Evolutionary conservation across 805 yeast species (phyloP).

Genomic region (Hanseniaspora osmophila): DNA sequence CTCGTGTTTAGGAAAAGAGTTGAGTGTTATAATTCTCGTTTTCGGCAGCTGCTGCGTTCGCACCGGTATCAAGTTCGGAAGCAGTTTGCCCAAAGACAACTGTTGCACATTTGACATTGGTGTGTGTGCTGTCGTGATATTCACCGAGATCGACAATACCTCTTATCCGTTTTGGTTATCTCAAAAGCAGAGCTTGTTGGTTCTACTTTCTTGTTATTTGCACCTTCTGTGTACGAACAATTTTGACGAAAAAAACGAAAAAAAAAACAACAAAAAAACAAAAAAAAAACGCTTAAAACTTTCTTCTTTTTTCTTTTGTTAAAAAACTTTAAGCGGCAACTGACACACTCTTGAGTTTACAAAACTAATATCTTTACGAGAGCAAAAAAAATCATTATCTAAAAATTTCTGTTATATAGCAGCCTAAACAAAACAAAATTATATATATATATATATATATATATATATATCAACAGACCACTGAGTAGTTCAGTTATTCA

Average conservation of each 20-base stretch:
- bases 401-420: neutral
- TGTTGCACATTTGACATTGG: neutral
- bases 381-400: neutral
- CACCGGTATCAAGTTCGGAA: neutral
- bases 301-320: too few species aligned
- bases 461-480: slow-evolving; percentile 6
- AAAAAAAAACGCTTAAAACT: too few species aligned
- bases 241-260: too few species aligned
- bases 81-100: slow-evolving; percentile 2
- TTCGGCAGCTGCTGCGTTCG: slow-evolving; percentile 1
- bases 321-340: too few species aligned
- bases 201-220: too few species aligned
- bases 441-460: too few species aligned
- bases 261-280: too few species aligned
- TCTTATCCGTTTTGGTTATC: too few species aligned
- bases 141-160: neutral
- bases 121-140: neutral
- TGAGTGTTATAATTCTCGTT: neutral
- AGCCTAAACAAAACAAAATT: too few species aligned
- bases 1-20: neutral
- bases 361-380: neutral
- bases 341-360: too few species aligned
- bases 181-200: too few species aligned
- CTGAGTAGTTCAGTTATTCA: slow-evolving; percentile 4
- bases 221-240: too few species aligned